A percentile compares a stretch with the other conserved stretches of the same genome.
These are phyloP conservation scores for Beauveria sp. DNA, from an alignment of 2,329 filamentous ascomycete genomes.

Conservation along the genomic window DNA sequence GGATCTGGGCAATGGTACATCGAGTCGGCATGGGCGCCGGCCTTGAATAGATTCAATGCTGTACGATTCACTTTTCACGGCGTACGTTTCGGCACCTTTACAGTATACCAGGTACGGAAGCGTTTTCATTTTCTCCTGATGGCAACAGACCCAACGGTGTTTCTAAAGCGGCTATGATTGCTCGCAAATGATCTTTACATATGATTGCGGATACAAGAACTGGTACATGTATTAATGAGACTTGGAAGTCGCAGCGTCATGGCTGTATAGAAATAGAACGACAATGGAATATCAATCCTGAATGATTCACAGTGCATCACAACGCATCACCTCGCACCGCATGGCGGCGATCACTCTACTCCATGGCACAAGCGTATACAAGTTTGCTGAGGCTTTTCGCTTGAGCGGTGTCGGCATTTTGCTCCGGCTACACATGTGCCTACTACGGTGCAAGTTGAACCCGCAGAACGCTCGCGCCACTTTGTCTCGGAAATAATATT, in stretches of 20 bases:
- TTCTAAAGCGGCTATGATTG: not conserved
- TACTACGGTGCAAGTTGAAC: too few species aligned
- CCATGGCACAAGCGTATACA: not conserved
- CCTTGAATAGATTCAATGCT: not conserved
- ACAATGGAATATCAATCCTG: not conserved
- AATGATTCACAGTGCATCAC: not conserved
- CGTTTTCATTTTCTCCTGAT: not conserved
- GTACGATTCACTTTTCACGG: not conserved
- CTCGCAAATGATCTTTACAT: not conserved
- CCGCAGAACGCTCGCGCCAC: too few species aligned
- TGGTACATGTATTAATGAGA: not conserved
- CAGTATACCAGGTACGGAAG: not conserved
- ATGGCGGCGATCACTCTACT: not conserved
- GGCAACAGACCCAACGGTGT: not conserved
- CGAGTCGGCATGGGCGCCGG: not conserved
- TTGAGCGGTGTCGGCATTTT: not conserved
- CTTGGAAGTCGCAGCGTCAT: not conserved
- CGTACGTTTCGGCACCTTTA: not conserved
- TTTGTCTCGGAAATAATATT: too few species aligned
- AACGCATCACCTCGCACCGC: not conserved
- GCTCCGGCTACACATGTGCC: not conserved
- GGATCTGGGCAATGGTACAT: constrained; percentile 16
- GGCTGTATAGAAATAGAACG: not conserved
- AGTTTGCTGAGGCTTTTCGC: not conserved
- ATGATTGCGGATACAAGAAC: not conserved